Evolutionary conservation across 1,284 basidiomycete genomes (phyloP).

Genomic region (Trichosporon asahii): DNA sequence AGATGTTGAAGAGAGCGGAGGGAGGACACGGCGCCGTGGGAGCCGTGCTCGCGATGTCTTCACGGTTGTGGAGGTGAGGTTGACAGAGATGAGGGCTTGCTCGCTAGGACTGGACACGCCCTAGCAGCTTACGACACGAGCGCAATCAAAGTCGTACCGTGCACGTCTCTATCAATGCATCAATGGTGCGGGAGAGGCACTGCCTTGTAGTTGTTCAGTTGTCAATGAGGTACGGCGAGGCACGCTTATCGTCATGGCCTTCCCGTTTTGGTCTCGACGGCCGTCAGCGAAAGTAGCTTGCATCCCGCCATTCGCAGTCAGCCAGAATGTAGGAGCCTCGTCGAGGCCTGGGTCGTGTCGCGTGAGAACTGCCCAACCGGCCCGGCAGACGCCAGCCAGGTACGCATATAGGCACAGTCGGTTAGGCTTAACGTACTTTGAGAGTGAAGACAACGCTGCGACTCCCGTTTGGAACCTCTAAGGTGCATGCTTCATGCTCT

Average conservation of each 20-base stretch:
- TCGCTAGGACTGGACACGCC: neutral
- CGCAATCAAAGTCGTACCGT: neutral
- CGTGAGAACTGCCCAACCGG: neutral
- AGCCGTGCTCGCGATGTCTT: neutral
- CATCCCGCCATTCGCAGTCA: neutral
- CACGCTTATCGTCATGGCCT: neutral
- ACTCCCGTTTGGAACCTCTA: neutral
- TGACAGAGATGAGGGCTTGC: neutral
- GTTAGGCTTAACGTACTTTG: neutral
- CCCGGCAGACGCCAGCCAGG: neutral
- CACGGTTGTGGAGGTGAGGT: neutral
- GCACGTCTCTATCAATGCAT: neutral
- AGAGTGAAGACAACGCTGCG: neutral
- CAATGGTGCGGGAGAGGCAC: neutral
- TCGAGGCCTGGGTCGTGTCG: neutral
- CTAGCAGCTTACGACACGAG: neutral
- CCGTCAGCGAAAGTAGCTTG: neutral
- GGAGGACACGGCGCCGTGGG: neutral
- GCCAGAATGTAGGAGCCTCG: neutral
- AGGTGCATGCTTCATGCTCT: constrained; percentile 7
- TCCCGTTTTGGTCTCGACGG: neutral
- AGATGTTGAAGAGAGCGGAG: neutral
- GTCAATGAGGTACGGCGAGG: neutral
- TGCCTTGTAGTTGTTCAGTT: neutral
- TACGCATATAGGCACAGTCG: neutral